Evolutionary conservation across 1,284 basidiomycete species (phyloP), one percentile per base, ranked within the genome.

Genomic region (Coriolopsis trogii): DNA sequence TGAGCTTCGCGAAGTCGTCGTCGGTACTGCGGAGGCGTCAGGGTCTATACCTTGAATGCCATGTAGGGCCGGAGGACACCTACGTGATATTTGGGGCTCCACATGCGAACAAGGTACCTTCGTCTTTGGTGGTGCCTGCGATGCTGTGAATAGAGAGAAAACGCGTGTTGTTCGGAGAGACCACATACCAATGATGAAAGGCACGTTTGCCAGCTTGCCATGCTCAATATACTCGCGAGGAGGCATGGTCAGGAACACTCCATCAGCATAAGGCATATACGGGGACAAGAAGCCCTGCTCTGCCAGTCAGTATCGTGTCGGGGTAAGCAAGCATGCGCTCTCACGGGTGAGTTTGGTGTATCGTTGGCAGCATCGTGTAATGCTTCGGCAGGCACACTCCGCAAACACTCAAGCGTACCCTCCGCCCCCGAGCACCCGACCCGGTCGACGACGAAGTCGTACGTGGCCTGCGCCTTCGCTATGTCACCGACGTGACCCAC

Each of bases 381-480:
- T 37, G 43, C 58, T 2, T 60, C 64, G 23, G 63, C 67, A 1
- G 71, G 66, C 0, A 68, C 69, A 9, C 53, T 52, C 13, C 74
- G 69, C 37, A 80, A 64, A 44, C 78, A 80, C 20, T 67, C 49
- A 30, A 80, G 62, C 0, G 73, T 72, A 55, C 78, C 71, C 0
- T 40, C 41, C 0, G 68, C 49, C 5, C 53, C 56, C 1, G 58
- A 34, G 55, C 74, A 75, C 1, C 67, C 67, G 0, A 66, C 60
- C 20, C 62, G 48, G 2, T 57, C 41, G 2, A 75, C 66, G 5
- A 76, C 39, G 13, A 47, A 53, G 55, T 76, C 70, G 49, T 66
- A 75, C 47, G 63, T 67, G 7, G 36, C 43, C 39, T 76, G 73
- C 3, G 64, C 63, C 13, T 61, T 38, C 4, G 62, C 54, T 28